Conservation (phyloP, 1,139 yeast genomes). For the Blastobotrys serpentis region DNA sequence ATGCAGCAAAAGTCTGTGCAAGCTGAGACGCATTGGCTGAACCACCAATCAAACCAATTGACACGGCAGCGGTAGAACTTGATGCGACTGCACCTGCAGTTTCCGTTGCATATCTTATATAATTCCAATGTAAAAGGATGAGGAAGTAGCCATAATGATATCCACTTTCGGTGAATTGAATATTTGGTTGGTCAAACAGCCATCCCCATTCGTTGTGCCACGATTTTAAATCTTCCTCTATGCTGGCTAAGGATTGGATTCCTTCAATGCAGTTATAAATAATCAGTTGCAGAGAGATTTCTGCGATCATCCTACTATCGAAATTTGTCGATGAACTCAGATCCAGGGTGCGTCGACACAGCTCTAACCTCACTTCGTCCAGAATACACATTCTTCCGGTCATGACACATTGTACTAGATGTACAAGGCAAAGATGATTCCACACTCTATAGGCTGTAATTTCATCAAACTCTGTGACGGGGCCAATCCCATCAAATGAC, state of each 20-base stretch:
- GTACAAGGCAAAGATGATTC: constrained; percentile 72
- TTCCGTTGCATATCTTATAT: constrained; percentile 20
- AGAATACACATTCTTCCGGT: constrained; percentile 75
- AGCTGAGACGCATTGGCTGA: constrained; percentile 15
- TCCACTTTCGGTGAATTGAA: constrained; percentile 75
- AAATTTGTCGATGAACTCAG: constrained; percentile 69
- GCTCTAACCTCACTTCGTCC: constrained; percentile 62
- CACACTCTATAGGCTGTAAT: constrained; percentile 59
- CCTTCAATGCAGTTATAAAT: constrained; percentile 62
- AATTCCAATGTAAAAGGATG: constrained; percentile 44
- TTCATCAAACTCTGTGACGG: constrained; percentile 49
- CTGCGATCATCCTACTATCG: constrained; percentile 83
- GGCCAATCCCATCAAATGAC: constrained; percentile 38
- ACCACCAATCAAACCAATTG: constrained; percentile 15
- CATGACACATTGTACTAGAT: constrained; percentile 64
- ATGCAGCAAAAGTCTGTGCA: constrained; percentile 24
- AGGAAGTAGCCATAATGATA: constrained; percentile 64
- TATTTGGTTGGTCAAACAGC: constrained; percentile 66
- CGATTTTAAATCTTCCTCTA: constrained; percentile 43
- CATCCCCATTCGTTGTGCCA: constrained; percentile 78
- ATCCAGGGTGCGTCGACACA: constrained; percentile 61
- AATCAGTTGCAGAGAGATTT: constrained; percentile 61
- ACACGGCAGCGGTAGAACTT: constrained; percentile 2
- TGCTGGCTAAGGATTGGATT: constrained; percentile 34
- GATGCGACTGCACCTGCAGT: constrained; percentile 12